Conservation (phyloP, 2,329 filamentous ascomycete species). For the Massarina eburnea region DNA sequence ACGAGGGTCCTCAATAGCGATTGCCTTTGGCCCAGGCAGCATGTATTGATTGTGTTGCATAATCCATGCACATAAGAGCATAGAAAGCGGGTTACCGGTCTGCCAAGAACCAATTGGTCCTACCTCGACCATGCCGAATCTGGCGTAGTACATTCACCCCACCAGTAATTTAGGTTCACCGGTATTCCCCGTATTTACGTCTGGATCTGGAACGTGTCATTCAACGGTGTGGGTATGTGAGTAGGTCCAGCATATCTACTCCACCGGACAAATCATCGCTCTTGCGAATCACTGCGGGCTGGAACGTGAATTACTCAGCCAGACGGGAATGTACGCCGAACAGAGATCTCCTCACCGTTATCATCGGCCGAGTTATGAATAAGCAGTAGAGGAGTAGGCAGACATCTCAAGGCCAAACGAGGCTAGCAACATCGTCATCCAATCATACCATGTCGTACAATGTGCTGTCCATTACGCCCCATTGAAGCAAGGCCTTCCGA, state of each 20-base stretch:
- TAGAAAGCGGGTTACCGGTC: neutral
- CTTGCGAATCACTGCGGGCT: too few species aligned
- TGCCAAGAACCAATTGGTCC: neutral
- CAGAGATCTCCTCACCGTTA: neutral
- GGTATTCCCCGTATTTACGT: neutral
- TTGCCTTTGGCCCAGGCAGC: conserved; percentile 1
- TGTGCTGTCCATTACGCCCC: neutral
- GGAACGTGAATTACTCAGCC: too few species aligned
- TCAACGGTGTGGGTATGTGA: too few species aligned
- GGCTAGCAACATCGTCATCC: neutral
- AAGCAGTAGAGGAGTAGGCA: neutral
- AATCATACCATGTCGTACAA: neutral
- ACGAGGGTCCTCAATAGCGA: neutral
- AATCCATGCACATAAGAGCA: neutral
- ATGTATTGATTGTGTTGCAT: conserved; percentile 3
- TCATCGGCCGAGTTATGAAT: too few species aligned
- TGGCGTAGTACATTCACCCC: conserved; percentile 3
- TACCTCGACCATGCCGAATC: neutral
- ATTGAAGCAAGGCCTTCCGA: neutral
- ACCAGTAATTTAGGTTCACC: too few species aligned
- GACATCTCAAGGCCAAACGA: neutral
- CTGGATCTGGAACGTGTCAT: too few species aligned
- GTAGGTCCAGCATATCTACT: too few species aligned
- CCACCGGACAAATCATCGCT: too few species aligned
- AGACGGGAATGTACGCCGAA: neutral